Evolutionary conservation across 148 eudicot genomes (phyloP).

Genomic region (Spergularia bocconei): DNA sequence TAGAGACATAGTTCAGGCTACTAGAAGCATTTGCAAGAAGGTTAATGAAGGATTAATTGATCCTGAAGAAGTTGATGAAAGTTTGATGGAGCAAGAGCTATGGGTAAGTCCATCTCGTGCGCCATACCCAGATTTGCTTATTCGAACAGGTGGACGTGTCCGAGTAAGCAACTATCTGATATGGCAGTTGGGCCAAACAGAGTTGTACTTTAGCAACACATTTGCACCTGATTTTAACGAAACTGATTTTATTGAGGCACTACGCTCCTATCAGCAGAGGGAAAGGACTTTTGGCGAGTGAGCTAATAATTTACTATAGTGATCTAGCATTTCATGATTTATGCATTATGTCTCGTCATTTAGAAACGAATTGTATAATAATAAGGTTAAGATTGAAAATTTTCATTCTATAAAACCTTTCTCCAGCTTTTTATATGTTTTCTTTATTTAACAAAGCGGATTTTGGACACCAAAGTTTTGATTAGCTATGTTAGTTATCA

Average conservation of each 20-base stretch:
- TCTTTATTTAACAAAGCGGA: too few relatives aligned
- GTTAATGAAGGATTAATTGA: conserved; percentile 12
- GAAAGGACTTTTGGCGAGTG: conserved; percentile 12
- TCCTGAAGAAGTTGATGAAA: conserved; percentile 10
- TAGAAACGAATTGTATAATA: too few relatives aligned
- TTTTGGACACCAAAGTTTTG: too few relatives aligned
- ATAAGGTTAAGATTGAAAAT: too few relatives aligned
- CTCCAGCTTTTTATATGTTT: too few relatives aligned
- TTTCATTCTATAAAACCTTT: too few relatives aligned
- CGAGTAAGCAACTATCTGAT: conserved; percentile 18
- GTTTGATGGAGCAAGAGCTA: conserved; percentile 9
- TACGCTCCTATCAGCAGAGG: conserved; percentile 8
- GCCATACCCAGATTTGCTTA: conserved; percentile 15
- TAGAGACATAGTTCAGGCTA: conserved; percentile 12
- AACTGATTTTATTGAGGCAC: conserved; percentile 3
- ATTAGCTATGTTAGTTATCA: too few relatives aligned
- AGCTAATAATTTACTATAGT: background rate
- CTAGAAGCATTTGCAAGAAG: conserved; percentile 10
- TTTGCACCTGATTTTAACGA: conserved; percentile 15
- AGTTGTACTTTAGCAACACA: conserved; percentile 1
- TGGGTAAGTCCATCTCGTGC: background rate
- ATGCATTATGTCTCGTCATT: too few relatives aligned
- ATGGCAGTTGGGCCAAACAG: conserved; percentile 17
- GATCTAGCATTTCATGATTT: too few relatives aligned
- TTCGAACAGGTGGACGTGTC: conserved; percentile 11